A percentile compares a stretch with the other conserved stretches of the same genome.
Conservation (phyloP, 2,329 filamentous ascomycete species). For the Tricladium varicosporioides region DNA sequence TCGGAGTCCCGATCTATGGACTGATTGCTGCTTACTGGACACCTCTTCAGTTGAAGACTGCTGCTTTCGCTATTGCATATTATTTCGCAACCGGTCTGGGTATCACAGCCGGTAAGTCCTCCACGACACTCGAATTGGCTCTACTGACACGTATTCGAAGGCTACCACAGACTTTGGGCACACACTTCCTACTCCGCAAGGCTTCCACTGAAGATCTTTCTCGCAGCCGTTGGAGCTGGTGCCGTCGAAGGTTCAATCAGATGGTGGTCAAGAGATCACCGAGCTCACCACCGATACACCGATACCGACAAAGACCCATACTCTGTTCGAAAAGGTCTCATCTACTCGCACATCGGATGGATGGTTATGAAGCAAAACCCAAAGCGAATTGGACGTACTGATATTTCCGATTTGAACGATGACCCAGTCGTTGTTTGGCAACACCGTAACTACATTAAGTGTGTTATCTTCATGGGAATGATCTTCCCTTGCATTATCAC, state of each 20-base stretch:
- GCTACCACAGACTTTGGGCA: slow-evolving; percentile 82
- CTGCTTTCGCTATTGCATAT: slow-evolving; percentile 71
- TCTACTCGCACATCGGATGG: slow-evolving; percentile 85
- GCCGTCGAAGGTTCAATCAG: slow-evolving; percentile 82
- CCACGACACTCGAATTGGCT: neutral
- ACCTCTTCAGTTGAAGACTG: slow-evolving; percentile 69
- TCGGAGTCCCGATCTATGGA: slow-evolving; percentile 73
- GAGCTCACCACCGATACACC: slow-evolving; percentile 87
- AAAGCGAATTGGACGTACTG: slow-evolving; percentile 82
- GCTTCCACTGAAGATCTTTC: slow-evolving; percentile 74
- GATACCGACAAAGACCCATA: slow-evolving; percentile 92
- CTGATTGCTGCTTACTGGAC: slow-evolving; percentile 76
- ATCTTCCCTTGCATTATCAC: slow-evolving; percentile 72
- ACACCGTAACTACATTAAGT: slow-evolving; percentile 82
- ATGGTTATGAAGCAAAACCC: slow-evolving; percentile 94
- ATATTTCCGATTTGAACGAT: slow-evolving; percentile 85
- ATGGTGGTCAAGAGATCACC: slow-evolving; percentile 87
- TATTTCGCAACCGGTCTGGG: slow-evolving; percentile 84
- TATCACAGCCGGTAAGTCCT: slow-evolving; percentile 66
- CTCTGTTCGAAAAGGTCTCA: slow-evolving; percentile 82
- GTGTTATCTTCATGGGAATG: slow-evolving; percentile 73
- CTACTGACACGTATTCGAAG: slow-evolving; percentile 34
- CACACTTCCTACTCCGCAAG: slow-evolving; percentile 80
- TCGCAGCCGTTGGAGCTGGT: slow-evolving; percentile 77
- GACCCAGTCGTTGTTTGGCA: slow-evolving; percentile 84